Conservation (phyloP, 176 grass and related monocot species). For the Oryza australiensis region DNA sequence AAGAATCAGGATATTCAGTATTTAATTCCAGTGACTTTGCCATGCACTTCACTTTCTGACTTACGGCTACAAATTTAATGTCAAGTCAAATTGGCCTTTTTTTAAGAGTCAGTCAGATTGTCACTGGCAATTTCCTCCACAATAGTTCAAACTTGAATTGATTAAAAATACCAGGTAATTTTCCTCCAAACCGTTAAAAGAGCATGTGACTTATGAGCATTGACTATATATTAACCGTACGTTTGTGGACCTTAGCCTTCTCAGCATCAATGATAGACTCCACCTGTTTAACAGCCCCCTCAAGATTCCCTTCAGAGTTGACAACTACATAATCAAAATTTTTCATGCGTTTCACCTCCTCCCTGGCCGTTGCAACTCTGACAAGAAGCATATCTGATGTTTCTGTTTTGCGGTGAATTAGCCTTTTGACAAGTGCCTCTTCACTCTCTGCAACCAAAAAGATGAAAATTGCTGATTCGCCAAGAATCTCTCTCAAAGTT, state of each 20-base stretch:
- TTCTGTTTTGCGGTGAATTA: conserved; percentile 89
- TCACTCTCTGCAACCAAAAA: conserved; percentile 92
- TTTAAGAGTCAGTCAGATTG: conserved; percentile 20
- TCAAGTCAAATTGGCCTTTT: conserved; percentile 31
- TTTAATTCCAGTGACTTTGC: conserved; percentile 2
- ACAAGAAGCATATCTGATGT: conserved; percentile 94
- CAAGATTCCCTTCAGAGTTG: conserved; percentile 89
- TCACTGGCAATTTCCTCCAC: conserved; percentile 1
- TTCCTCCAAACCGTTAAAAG: background rate
- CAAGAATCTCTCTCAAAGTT: conserved; percentile 76
- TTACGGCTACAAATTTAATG: conserved; percentile 27
- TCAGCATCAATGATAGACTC: conserved; percentile 92
- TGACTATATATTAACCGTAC: conserved; percentile 58
- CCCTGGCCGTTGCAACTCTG: conserved; percentile 81
- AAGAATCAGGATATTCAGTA: background rate
- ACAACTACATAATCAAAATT: conserved; percentile 86
- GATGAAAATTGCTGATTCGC: conserved; percentile 89
- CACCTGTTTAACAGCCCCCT: conserved; percentile 75
- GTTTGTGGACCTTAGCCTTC: conserved; percentile 74
- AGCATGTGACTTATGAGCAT: background rate
- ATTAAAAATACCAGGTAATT: background rate
- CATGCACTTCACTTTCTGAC: conserved; percentile 16
- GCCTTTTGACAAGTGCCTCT: conserved; percentile 84
- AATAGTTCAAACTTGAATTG: background rate
- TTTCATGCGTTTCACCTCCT: conserved; percentile 72